These are phyloP conservation scores for Parasarocladium wereldwijsianum DNA, from an alignment of 2,329 filamentous ascomycete genomes.

Conservation along the genomic window DNA sequence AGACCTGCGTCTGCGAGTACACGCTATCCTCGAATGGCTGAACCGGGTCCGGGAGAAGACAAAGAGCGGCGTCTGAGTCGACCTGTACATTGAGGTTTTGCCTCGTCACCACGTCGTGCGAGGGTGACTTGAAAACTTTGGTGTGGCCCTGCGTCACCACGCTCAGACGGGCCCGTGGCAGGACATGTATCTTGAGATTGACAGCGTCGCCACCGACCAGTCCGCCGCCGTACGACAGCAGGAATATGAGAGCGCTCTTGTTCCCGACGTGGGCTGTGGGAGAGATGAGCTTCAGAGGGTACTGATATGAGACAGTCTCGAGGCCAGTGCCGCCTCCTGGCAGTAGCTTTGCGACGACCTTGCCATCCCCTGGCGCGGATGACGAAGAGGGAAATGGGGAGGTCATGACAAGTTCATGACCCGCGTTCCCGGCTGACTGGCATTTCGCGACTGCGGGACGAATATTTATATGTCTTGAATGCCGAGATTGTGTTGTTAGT, in stretches of 20 bases:
- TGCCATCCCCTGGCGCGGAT: constrained; percentile 63
- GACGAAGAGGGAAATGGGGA: constrained; percentile 68
- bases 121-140: constrained; percentile 79
- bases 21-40: constrained; percentile 77
- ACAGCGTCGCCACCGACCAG: constrained; percentile 80
- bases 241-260: constrained; percentile 64
- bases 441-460: too few relatives aligned
- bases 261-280: constrained; percentile 52
- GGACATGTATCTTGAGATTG: constrained; percentile 54
- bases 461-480: too few relatives aligned
- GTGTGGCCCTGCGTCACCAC: constrained; percentile 68
- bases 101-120: constrained; percentile 37
- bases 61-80: constrained; percentile 36
- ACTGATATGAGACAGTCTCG: constrained; percentile 70
- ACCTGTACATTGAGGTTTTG: constrained; percentile 41
- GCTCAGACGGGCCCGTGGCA: constrained; percentile 48
- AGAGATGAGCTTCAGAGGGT: constrained; percentile 85
- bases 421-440: too few relatives aligned
- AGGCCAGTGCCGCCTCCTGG: constrained; percentile 60
- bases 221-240: constrained; percentile 89
- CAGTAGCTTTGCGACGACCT: constrained; percentile 57
- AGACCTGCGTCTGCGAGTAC: constrained; percentile 74
- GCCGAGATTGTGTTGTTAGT: too few relatives aligned
- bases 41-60: constrained; percentile 75
- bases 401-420: constrained; percentile 22